Conservation (phyloP, 805 yeast genomes). For the Dipodascus albidus region DNA sequence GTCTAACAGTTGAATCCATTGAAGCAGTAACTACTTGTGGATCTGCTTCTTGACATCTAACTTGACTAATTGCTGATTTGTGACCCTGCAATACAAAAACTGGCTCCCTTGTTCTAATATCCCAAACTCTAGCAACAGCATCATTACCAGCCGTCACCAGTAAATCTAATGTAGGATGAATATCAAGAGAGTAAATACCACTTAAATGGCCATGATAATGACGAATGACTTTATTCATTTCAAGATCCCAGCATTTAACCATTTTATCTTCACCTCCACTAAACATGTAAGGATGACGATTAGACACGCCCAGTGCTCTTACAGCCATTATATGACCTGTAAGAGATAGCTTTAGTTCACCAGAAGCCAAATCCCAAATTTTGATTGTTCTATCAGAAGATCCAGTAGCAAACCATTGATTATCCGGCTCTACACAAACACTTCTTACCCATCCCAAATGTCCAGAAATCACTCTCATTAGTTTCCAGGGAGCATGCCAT, state of each 20-base stretch:
- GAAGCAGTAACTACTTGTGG: conserved; percentile 83
- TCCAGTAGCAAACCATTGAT: conserved; percentile 88
- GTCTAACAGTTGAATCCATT: conserved; percentile 69
- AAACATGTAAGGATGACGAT: conserved; percentile 76
- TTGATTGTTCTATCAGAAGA: conserved; percentile 81
- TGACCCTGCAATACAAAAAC: conserved; percentile 78
- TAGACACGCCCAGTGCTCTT: conserved; percentile 60
- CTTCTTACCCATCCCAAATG: conserved; percentile 90
- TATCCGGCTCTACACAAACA: conserved; percentile 74
- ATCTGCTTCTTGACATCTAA: conserved; percentile 55
- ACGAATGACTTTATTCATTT: conserved; percentile 65
- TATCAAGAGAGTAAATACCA: conserved; percentile 70
- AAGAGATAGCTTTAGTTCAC: conserved; percentile 57
- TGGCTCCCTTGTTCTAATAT: conserved; percentile 66
- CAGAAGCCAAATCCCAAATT: conserved; percentile 78
- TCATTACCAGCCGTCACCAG: conserved; percentile 86
- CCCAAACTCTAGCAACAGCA: conserved; percentile 84
- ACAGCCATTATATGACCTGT: conserved; percentile 91
- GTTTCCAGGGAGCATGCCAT: conserved; percentile 59
- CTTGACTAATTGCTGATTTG: conserved; percentile 57
- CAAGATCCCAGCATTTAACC: conserved; percentile 93
- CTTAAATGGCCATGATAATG: conserved; percentile 93
- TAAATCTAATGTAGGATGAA: conserved; percentile 81
- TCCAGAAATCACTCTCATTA: conserved; percentile 67
- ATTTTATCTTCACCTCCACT: conserved; percentile 89